Evolutionary conservation across 2,329 filamentous ascomycete genomes (phyloP).

Genomic region (Colletotrichum sp.): DNA sequence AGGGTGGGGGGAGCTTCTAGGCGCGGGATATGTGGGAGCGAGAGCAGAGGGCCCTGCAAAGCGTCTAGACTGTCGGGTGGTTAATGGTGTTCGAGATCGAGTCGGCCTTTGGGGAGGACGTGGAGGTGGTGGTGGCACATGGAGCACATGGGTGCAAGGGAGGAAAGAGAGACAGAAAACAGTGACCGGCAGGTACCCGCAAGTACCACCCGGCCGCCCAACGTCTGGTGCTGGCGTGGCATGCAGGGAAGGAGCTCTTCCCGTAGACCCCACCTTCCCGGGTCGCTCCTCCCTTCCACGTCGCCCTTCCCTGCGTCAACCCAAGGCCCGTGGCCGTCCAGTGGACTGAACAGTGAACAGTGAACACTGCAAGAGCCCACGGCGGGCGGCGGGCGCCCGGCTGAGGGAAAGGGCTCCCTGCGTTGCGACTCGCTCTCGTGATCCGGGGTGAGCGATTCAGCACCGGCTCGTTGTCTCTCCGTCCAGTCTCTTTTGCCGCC

Average conservation of each 20-base stretch:
- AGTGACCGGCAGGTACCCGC: neutral
- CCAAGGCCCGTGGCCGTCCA: neutral
- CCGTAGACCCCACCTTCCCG: neutral
- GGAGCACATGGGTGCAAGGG: conserved; percentile 8
- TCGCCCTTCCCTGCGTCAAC: neutral
- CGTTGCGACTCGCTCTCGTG: neutral
- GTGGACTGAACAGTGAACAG: neutral
- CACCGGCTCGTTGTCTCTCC: neutral
- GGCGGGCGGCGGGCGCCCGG: neutral
- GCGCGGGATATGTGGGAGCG: neutral
- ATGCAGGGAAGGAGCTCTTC: conserved; percentile 8
- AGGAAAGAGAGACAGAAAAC: neutral
- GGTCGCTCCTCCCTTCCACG: neutral
- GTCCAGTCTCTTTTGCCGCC: neutral
- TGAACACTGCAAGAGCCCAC: neutral
- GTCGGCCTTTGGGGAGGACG: neutral
- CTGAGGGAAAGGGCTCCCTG: neutral
- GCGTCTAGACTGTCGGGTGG: neutral
- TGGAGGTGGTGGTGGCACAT: neutral
- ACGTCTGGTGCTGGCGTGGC: neutral
- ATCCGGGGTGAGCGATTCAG: neutral
- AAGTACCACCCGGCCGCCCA: neutral
- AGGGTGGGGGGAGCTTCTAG: neutral
- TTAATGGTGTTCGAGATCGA: neutral
- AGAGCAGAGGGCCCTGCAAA: neutral